Evolutionary conservation across 345 rosid genomes (phyloP), one percentile per base, ranked within the genome.

Genomic region (Aquilaria yunnanensis): DNA sequence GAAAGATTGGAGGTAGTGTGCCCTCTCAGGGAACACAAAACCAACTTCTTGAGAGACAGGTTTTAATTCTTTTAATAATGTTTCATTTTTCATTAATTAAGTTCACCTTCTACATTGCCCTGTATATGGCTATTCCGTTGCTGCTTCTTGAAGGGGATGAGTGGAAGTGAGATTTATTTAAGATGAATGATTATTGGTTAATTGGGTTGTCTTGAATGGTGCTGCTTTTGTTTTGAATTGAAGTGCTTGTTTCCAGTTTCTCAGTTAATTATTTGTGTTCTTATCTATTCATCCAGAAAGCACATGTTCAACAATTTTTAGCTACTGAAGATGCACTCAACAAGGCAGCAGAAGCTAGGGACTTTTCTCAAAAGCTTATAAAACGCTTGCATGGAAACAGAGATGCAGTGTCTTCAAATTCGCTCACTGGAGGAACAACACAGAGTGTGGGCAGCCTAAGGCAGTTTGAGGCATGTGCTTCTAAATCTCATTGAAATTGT

Each of bases 21-120:
- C 74, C 88, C 70, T 87, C 90, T 56, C 81, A 78, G 74, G 96
- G 96, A 81, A 76, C 87, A 64, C 88, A 89, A 64, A 87, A 89
- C 70, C 96, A 89, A 72, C 96, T 89, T 71, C 96, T 89, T 68
- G 91, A 89, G 79, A 85, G 98, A 86, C 98, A 92, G 85, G 91
- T 89, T 56, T 61, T 46, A 54, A 65, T 72, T 67, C 72, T 58
- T 67, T 65, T 61, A 59, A 53, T 52, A 3, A n/a, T 51, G 50
- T 58, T 47, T 62, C 45, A 47, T 51, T 45, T 56, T 32, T 48
- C 33, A 59, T 37, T 60, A 61, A 11, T 7, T 49, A 14, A 14
- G 46, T 45, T 60, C 34, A 65, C 59, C 57, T 33, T 10, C 31
- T 30, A 9, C 16, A 31, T 46, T 13, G 16, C 52, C 52, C 30